Evolutionary conservation across 352 stramenopile species (phyloP), one percentile per base, ranked within the genome.

Genomic region (Phytophthora chlamydospora): DNA sequence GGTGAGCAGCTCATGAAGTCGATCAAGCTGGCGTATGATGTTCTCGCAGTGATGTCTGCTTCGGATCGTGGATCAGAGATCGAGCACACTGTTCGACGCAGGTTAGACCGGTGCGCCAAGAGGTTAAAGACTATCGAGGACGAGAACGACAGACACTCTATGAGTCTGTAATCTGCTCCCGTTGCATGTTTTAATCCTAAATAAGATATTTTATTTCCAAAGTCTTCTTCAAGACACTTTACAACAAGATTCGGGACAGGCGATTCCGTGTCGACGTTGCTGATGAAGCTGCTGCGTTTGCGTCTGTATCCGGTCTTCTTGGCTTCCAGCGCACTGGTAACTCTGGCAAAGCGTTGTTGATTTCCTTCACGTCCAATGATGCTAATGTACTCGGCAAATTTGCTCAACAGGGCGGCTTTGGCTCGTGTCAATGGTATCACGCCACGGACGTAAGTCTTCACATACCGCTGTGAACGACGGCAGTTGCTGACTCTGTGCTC

Each of bases 401-500:
- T 54, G 34, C 33, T 54, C 21, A 12, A 21, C 32, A 88, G 78
- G 55, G 36, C 10, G 67, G 64, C 51, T 73, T 81, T 29, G 51
- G 55, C 42, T 65, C 78, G 36, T 84, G 75, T 50, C 73, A 87
- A 61, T 89, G 75, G 77, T 88, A 80, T 60, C 66, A 84, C 42
- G 44, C 63, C 24, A 79, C 57, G 4, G 78, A 89, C 12, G 76
- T 83, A 56, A 39, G 73, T 71, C 27, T 38, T 16, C 17, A 29
- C 10, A 17, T 33, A 14, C 17, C n/a, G n/a, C n/a, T n/a, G n/a
- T n/a, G n/a, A n/a, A n/a, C n/a, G n/a, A n/a, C n/a, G n/a, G n/a
- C n/a, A n/a, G n/a, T n/a, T n/a, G n/a, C n/a, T n/a, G n/a, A n/a
- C n/a, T 29, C 3, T 19, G 16, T 58, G 9, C 19, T 38, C 40